phyloP scores from a whole-genome alignment of 768 basidiomycete genomes.

The Leccinum imitatum region DNA sequence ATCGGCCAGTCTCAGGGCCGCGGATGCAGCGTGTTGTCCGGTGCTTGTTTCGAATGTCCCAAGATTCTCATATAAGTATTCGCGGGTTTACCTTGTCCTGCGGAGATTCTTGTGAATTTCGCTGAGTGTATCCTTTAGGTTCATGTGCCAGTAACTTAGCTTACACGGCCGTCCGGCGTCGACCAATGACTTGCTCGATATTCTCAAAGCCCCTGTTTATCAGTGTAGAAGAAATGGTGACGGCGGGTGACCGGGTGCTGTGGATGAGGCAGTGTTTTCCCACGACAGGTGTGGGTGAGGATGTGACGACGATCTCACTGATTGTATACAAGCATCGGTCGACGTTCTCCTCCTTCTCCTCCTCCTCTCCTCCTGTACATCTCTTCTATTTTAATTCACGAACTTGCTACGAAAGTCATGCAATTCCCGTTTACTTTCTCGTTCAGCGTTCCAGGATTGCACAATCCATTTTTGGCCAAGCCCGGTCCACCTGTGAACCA shows the following conservation, averaged over 20 bases:
- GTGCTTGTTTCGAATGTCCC: no score
- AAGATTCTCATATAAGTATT: background rate
- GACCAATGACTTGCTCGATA: no score
- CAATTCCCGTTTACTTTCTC: slow-evolving; percentile 74
- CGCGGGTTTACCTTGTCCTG: background rate
- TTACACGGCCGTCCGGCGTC: no score
- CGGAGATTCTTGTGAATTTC: background rate
- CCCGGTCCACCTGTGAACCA: slow-evolving; percentile 18
- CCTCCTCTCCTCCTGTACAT: background rate
- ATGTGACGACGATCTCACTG: background rate
- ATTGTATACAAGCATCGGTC: background rate
- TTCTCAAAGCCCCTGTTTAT: no score
- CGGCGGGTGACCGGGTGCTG: background rate
- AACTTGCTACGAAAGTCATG: slow-evolving; percentile 37
- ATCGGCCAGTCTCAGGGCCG: background rate
- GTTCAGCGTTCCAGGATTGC: slow-evolving; percentile 60
- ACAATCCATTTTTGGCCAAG: slow-evolving; percentile 57
- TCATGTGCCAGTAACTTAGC: no score
- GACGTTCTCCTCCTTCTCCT: no score
- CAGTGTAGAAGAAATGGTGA: no score
- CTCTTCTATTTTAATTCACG: slow-evolving; percentile 15
- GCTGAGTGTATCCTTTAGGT: background rate
- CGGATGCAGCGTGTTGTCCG: background rate
- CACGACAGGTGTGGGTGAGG: background rate
- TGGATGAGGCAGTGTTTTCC: slow-evolving; percentile 9